These are phyloP conservation scores for Wickerhamomyces hampshirensis DNA, from an alignment of 805 yeast species.

Conservation along the genomic window DNA sequence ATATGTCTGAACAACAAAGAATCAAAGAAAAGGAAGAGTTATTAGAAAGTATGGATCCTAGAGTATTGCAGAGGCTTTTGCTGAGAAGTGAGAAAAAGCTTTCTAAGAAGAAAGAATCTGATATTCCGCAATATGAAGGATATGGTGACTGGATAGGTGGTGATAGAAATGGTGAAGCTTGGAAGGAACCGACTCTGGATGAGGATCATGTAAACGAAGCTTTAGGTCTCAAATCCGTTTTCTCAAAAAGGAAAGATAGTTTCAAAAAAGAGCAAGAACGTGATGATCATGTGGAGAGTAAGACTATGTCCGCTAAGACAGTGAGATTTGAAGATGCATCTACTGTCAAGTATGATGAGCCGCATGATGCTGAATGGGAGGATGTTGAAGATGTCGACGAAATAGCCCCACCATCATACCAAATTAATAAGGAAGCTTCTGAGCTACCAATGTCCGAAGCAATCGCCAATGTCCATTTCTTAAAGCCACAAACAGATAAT, in stretches of 20 bases:
- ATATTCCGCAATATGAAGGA: constrained; percentile 19
- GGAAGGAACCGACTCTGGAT: constrained; percentile 20
- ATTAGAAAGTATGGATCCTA: constrained; percentile 62
- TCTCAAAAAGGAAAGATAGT: neutral
- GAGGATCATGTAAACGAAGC: constrained; percentile 17
- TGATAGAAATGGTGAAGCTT: constrained; percentile 18
- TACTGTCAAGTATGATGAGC: constrained; percentile 19
- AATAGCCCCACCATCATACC: constrained; percentile 43
- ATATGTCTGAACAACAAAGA: constrained; percentile 65
- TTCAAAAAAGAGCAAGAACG: too few species aligned
- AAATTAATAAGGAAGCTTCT: constrained; percentile 41
- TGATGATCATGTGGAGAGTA: constrained; percentile 1
- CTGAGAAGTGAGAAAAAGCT: constrained; percentile 49
- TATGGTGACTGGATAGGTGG: constrained; percentile 29
- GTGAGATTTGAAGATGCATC: constrained; percentile 31
- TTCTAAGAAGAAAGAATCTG: constrained; percentile 7
- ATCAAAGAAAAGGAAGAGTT: constrained; percentile 62
- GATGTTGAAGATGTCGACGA: constrained; percentile 47
- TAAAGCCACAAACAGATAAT: constrained; percentile 40
- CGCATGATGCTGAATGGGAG: constrained; percentile 41
- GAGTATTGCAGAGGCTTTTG: constrained; percentile 53
- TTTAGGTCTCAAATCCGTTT: constrained; percentile 8
- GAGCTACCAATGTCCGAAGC: constrained; percentile 39
- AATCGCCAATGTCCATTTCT: constrained; percentile 55
- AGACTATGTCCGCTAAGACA: constrained; percentile 13